These are phyloP conservation scores for Fusarium brevicatenulatum DNA, from an alignment of 2,329 filamentous ascomycete genomes.

Conservation along the genomic window DNA sequence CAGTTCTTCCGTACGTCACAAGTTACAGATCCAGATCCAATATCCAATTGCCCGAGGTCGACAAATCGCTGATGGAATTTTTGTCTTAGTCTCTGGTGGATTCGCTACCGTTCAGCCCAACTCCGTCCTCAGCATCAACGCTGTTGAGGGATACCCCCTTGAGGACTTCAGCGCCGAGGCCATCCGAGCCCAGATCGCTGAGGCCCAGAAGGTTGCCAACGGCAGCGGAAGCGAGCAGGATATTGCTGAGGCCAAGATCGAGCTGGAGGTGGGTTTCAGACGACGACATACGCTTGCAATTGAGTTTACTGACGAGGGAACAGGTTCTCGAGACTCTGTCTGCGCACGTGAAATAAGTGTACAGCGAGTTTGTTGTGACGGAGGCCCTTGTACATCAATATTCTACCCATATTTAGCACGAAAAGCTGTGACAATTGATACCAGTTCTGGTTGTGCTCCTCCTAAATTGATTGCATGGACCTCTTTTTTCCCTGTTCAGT, in stretches of 20 bases:
- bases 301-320: constrained; percentile 50
- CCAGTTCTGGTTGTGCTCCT: constrained; percentile 47
- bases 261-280: constrained; percentile 81
- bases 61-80: constrained; percentile 34
- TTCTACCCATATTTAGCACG: constrained; percentile 50
- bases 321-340: constrained; percentile 87
- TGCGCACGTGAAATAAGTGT: constrained; percentile 81
- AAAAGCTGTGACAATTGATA: constrained; percentile 51
- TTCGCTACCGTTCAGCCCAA: constrained; percentile 97
- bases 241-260: constrained; percentile 98
- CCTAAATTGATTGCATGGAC: neutral
- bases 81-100: constrained; percentile 84
- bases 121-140: constrained; percentile 96
- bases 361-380: constrained; percentile 56
- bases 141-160: constrained; percentile 91
- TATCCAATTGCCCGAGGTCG: neutral
- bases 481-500: neutral
- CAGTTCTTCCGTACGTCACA: constrained; percentile 92
- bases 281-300: neutral
- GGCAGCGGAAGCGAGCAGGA: constrained; percentile 96
- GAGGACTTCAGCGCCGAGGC: constrained; percentile 96
- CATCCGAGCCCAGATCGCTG: constrained; percentile 87
- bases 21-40: neutral
- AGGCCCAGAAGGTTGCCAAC: constrained; percentile 93
- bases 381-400: constrained; percentile 56